Base-by-base conservation (phyloP, 2,329 filamentous ascomycete species). In the Trichophyton equinum region DNA sequence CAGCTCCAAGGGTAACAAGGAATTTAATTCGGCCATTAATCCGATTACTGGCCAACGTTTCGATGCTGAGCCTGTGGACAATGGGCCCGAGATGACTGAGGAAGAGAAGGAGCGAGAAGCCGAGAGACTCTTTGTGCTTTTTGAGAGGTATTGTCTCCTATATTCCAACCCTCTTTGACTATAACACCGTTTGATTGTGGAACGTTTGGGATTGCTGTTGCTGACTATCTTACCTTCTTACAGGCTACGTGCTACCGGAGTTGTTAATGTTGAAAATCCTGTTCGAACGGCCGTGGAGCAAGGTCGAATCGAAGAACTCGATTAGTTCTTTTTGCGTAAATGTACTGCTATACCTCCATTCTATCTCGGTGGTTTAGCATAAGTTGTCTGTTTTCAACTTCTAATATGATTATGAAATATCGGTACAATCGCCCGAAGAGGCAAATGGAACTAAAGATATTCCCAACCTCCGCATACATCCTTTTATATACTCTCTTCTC, bases 41-140 rank as follows among this genome's bases (percentile, higher is more conserved):
- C 90, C 91, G 0, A 83, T 96, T 36, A 96, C 91, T 0, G 91
- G 91, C 0, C 91, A 96, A 72, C 85, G 86, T 64, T 69, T 89
- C 58, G 86, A 90, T 65, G 79, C 78, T 42, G 88, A 92, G 72
- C 80, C 78, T 60, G 74, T 77, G 5, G 77, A 82, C 5, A 75
- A 83, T 3, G 73, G 78, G 9, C 83, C 84, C 1, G 83, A 88
- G 57, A 96, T 97, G 92, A 94, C 88, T 0, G 79, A 88, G 55
- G 91, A 91, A 65, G 92, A 97, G 76, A 96, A 92, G 73, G 89
- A 96, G 72, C 80, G 88, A 62, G 94, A 99, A 70, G 92, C 91
- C 0, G 92, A 96, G 73, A 82, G 85, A 61, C 74, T 96, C 0
- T 96, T 95, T 75, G 90, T 96, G 11, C 76, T 96, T 2, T 96